A percentile compares a stretch with the other conserved stretches of the same genome.
Conservation (phyloP, 163 green algal genomes). For the Scenedesmus sp. region DNA sequence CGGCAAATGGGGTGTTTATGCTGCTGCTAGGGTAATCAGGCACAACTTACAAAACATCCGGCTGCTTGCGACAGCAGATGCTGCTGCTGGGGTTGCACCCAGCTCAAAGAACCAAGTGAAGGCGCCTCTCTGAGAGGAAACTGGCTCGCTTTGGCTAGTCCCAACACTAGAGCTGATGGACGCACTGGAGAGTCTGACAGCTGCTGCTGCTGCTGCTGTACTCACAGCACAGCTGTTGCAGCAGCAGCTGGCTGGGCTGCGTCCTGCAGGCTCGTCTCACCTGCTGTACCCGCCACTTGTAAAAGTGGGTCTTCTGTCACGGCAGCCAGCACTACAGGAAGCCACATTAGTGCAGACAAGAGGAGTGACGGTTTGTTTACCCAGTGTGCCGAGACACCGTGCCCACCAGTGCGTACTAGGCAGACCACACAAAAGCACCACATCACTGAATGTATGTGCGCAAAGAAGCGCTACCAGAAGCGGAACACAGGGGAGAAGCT, state of each 20-base stretch:
- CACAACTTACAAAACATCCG: too few species aligned
- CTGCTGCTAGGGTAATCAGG: too few species aligned
- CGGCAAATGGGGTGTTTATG: too few species aligned
- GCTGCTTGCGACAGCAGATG: background rate
- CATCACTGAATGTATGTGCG: background rate
- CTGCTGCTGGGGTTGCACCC: background rate
- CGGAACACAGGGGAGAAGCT: background rate
- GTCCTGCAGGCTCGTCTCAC: background rate
- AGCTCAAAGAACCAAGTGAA: too few species aligned
- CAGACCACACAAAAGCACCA: background rate
- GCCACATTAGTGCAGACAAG: background rate
- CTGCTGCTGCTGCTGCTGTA: background rate
- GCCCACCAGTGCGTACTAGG: background rate
- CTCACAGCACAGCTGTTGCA: background rate
- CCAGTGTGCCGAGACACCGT: background rate
- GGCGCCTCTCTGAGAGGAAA: background rate
- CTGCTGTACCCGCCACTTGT: conserved; percentile 29
- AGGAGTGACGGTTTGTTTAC: background rate
- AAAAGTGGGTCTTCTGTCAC: conserved; percentile 13
- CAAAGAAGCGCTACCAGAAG: background rate
- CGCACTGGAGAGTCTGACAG: background rate
- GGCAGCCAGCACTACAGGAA: conserved; percentile 13
- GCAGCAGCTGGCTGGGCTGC: background rate
- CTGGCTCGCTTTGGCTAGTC: background rate
- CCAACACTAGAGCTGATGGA: background rate